Evolutionary conservation across 192 early-diverging fungal species (phyloP), one percentile per base, ranked within the genome.

Genomic region (Linnemannia schmuckeri): DNA sequence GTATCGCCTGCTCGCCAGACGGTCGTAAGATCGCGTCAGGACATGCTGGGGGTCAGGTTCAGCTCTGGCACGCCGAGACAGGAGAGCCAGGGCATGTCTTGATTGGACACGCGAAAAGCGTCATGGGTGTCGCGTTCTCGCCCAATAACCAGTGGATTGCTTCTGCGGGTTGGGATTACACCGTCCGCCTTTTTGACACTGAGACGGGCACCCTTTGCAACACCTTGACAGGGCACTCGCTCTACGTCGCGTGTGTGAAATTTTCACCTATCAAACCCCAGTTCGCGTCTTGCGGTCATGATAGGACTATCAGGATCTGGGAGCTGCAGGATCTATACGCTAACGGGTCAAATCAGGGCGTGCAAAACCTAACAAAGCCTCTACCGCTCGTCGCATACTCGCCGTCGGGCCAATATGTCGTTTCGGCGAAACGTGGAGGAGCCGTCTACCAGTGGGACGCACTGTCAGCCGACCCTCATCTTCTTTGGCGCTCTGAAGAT

Each of bases 121-220:
- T 61, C 5, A 24, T 1, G 15, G 5, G 17, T 37, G 33, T 75
- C 1, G 54, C 18, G 18, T 75, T 47, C 41, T 75, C 74, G 20
- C 42, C 22, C 12, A 27, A 61, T 35, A 61, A 41, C 42, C 61
- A 77, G 37, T 61, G 63, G 76, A 77, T 77, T 15, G 76, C 61
- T 3, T 77, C 76, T 22, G 38, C 57, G 37, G 57, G 75, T 44
- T 40, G 10, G n/a, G 76, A 77, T 27, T 33, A 0, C 30, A 75
- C 74, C 6, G 74, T 57, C 3, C 74, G 74, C 2, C 33, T 75
- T 1, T 75, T 38, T 38, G 61, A 77, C 20, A 41, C 63, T 8
- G 57, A 77, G 27, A 47, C 76, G 3, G 76, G 76, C 27, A 7
- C 42, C 0, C 61, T 35, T 46, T 57, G 7, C 22, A n/a, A 22